phyloP scores from a whole-genome alignment of 495 filamentous ascomycete genomes.

The Penicillium coffeae region DNA sequence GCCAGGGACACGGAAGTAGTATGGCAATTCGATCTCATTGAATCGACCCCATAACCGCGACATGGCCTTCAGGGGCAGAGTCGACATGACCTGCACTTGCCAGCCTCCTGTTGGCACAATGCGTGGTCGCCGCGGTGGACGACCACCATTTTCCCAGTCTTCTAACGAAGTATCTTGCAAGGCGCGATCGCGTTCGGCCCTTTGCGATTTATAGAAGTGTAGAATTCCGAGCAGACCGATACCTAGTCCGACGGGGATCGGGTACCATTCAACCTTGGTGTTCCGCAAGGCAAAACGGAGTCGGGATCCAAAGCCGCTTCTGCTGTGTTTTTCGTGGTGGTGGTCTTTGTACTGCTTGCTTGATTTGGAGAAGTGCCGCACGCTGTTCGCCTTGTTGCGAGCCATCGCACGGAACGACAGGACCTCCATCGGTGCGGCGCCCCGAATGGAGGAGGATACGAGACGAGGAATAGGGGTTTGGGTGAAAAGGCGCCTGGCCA shows the following conservation, averaged over 20 bases:
- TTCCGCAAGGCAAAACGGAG: constrained; percentile 60
- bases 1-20: constrained; percentile 86
- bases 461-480: constrained; percentile 26
- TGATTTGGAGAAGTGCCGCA: constrained; percentile 41
- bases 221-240: constrained; percentile 80
- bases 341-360: constrained; percentile 37
- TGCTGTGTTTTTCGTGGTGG: constrained; percentile 36
- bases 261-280: constrained; percentile 88
- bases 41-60: constrained; percentile 92
- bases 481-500: constrained; percentile 38
- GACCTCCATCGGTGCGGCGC: constrained; percentile 34
- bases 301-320: constrained; percentile 60
- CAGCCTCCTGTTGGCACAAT: constrained; percentile 86
- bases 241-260: constrained; percentile 89
- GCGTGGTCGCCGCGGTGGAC: constrained; percentile 59
- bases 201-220: constrained; percentile 75
- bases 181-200: constrained; percentile 48
- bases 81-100: constrained; percentile 96
- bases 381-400: constrained; percentile 28
- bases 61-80: constrained; percentile 87
- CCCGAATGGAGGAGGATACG: constrained; percentile 23
- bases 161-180: constrained; percentile 49
- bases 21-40: constrained; percentile 89
- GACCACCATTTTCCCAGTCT: constrained; percentile 42
- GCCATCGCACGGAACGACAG: constrained; percentile 40